phyloP scores from a whole-genome alignment of 805 yeast species.

The Grigorovia transvaalensis region DNA sequence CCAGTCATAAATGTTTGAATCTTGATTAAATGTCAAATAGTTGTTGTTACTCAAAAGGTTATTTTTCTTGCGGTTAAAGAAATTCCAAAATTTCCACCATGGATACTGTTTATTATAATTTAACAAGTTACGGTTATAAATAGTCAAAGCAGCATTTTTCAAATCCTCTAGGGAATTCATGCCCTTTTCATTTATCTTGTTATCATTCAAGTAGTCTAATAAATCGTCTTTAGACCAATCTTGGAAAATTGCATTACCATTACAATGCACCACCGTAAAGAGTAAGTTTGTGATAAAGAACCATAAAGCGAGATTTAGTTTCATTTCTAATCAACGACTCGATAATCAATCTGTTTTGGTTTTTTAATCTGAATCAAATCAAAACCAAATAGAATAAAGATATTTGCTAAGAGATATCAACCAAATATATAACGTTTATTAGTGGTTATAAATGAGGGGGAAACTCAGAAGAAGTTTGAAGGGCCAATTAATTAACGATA shows the following conservation, averaged over 20 bases:
- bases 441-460: neutral
- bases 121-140: neutral
- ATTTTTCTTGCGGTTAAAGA: slow-evolving; percentile 1
- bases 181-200: slow-evolving; percentile 14
- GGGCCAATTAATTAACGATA: neutral
- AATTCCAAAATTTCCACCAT: slow-evolving; percentile 26
- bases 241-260: slow-evolving; percentile 7
- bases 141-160: slow-evolving; percentile 13
- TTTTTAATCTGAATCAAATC: too few species aligned
- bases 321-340: neutral
- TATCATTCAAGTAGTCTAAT: slow-evolving; percentile 28
- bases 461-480: neutral
- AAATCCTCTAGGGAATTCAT: slow-evolving; percentile 16
- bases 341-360: too few species aligned
- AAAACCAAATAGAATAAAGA: neutral
- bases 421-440: too few species aligned
- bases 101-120: slow-evolving; percentile 9
- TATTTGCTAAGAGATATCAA: neutral
- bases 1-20: slow-evolving; percentile 31
- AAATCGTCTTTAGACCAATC: slow-evolving; percentile 30
- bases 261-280: neutral
- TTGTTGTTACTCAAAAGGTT: neutral
- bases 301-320: neutral
- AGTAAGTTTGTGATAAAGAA: neutral
- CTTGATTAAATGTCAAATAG: neutral